phyloP scores from a whole-genome alignment of 192 early-diverging fungal species.

The Linnemannia zychae region DNA sequence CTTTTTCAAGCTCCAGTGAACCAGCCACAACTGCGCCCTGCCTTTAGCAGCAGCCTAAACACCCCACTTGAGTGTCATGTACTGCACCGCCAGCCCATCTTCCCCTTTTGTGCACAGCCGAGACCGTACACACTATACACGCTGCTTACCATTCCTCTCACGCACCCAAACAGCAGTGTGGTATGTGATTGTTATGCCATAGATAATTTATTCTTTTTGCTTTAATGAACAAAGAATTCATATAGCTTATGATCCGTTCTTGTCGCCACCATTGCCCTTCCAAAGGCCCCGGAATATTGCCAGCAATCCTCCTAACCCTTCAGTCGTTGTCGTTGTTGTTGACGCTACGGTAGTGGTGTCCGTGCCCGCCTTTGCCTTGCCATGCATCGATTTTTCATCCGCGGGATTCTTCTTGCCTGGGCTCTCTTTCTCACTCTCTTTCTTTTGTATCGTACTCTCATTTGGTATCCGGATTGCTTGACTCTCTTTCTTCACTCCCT shows the following conservation, averaged over 20 bases:
- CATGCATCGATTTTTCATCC: not conserved
- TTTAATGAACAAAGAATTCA: not conserved
- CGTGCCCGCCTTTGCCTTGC: not conserved
- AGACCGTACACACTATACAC: too few relatives aligned
- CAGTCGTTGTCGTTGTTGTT: not conserved
- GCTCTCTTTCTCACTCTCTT: not conserved
- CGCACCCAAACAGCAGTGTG: not conserved
- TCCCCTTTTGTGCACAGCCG: too few relatives aligned
- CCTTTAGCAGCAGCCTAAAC: not conserved
- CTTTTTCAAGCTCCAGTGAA: not conserved
- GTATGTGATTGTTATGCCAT: too few relatives aligned
- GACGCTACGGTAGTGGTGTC: not conserved
- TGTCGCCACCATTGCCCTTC: constrained; percentile 8
- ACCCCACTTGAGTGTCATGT: too few relatives aligned
- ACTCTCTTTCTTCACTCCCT: not conserved
- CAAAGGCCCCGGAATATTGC: constrained; percentile 50
- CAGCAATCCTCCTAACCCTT: constrained; percentile 30
- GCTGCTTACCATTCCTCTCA: not conserved
- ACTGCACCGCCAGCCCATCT: too few relatives aligned
- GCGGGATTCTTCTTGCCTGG: not conserved
- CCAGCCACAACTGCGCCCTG: constrained; percentile 1
- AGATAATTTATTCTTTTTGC: not conserved
- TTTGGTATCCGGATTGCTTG: not conserved
- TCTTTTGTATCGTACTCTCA: not conserved
- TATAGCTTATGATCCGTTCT: not conserved